A percentile compares a stretch with the other conserved stretches of the same genome.
Conservation (phyloP, 805 yeast species). For the Cyberlindnera subsufficiens region DNA sequence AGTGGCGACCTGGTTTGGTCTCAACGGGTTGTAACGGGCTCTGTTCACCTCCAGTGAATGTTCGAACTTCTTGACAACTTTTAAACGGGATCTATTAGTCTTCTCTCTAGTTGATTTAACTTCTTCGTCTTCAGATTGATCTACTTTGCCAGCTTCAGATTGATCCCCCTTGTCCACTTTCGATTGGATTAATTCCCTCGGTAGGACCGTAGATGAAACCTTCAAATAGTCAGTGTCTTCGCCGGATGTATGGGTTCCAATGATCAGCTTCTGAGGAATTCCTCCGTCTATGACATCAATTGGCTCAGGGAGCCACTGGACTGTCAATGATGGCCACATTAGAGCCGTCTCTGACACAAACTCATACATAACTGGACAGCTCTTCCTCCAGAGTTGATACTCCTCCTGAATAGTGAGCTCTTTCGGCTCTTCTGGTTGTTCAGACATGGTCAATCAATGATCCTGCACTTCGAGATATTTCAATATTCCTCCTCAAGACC, state of each 20-base stretch:
- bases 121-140: conserved; percentile 6
- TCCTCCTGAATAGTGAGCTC: conserved; percentile 41
- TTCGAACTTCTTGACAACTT: conserved; percentile 52
- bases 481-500: not conserved
- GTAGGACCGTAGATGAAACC: conserved; percentile 55
- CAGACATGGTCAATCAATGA: conserved; percentile 1
- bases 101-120: conserved; percentile 10
- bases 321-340: conserved; percentile 77
- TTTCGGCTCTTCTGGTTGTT: conserved; percentile 14
- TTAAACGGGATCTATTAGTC: conserved; percentile 46
- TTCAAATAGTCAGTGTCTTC: conserved; percentile 62
- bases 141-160: conserved; percentile 19
- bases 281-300: conserved; percentile 17
- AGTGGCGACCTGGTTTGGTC: conserved; percentile 50
- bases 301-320: conserved; percentile 65
- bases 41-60: conserved; percentile 67
- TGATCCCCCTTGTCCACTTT: conserved; percentile 16
- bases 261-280: conserved; percentile 46
- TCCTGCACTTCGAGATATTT: not conserved
- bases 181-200: conserved; percentile 32
- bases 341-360: conserved; percentile 75
- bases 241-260: conserved; percentile 74
- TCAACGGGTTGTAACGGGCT: conserved; percentile 65
- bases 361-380: conserved; percentile 77
- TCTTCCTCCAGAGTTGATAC: conserved; percentile 74